A percentile compares a stretch with the other conserved stretches of the same genome.
Evolutionary conservation across 805 yeast species (phyloP).

Genomic region (Isabelozyma rhagii): DNA sequence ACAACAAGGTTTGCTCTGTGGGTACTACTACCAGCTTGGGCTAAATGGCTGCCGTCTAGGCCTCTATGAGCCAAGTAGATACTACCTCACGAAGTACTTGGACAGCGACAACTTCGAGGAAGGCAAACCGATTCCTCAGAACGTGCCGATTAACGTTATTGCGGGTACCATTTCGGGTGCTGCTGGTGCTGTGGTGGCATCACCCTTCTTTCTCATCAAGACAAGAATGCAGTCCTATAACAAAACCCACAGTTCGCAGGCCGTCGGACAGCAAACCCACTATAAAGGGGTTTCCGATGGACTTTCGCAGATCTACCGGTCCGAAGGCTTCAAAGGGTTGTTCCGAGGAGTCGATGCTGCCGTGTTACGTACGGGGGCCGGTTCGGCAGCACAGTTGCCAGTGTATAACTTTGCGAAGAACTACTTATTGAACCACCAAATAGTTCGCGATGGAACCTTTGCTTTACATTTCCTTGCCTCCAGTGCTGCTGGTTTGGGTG

Average conservation of each 20-base stretch:
- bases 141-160: constrained; percentile 57
- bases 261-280: constrained; percentile 89
- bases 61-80: constrained; percentile 84
- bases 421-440: constrained; percentile 49
- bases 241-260: constrained; percentile 31
- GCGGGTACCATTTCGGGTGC: constrained; percentile 85
- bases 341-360: constrained; percentile 96
- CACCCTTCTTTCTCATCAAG: constrained; percentile 89
- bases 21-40: constrained; percentile 86
- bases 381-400: constrained; percentile 93
- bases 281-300: constrained; percentile 73
- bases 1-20: constrained; percentile 87
- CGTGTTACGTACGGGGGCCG: constrained; percentile 88
- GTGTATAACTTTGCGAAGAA: constrained; percentile 77
- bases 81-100: constrained; percentile 49
- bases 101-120: constrained; percentile 51
- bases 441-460: constrained; percentile 59
- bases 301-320: constrained; percentile 51
- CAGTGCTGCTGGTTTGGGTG: constrained; percentile 84
- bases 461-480: constrained; percentile 70
- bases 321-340: constrained; percentile 75
- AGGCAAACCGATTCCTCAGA: constrained; percentile 30
- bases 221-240: constrained; percentile 97
- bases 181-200: constrained; percentile 84
- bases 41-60: constrained; percentile 95